Conservation (phyloP, 2,329 filamentous ascomycete genomes). For the Scleromitrula shiraiana region DNA sequence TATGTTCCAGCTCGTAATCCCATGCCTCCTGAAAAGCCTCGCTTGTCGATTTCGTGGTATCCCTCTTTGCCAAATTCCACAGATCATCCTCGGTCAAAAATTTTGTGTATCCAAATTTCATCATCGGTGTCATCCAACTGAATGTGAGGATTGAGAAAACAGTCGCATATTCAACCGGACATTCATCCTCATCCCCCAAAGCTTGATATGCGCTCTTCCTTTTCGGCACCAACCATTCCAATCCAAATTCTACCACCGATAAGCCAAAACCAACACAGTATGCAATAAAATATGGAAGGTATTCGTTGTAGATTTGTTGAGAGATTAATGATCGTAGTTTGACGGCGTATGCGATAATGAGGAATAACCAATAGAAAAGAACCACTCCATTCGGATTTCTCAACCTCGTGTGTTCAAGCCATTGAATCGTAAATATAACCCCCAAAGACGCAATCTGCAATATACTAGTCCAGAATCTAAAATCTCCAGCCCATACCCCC, state of each 20-base stretch:
- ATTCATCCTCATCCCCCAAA: slow-evolving; percentile 60
- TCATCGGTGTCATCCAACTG: slow-evolving; percentile 97
- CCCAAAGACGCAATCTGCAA: slow-evolving; percentile 51
- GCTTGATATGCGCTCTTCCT: slow-evolving; percentile 61
- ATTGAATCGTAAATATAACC: slow-evolving; percentile 60
- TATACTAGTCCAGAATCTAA: slow-evolving; percentile 64
- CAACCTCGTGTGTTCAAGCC: slow-evolving; percentile 61
- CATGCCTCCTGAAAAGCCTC: slow-evolving; percentile 65
- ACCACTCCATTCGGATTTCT: slow-evolving; percentile 63
- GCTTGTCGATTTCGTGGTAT: slow-evolving; percentile 70
- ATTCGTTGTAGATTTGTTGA: slow-evolving; percentile 46
- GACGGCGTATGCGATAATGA: slow-evolving; percentile 54
- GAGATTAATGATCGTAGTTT: slow-evolving; percentile 62
- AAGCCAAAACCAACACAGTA: slow-evolving; percentile 53
- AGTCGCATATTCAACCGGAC: slow-evolving; percentile 75
- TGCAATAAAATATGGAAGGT: slow-evolving; percentile 55
- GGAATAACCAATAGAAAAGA: slow-evolving; percentile 66
- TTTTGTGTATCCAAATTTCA: slow-evolving; percentile 87
- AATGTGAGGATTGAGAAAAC: slow-evolving; percentile 92
- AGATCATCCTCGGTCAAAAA: slow-evolving; percentile 92
- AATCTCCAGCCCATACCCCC: slow-evolving; percentile 54
- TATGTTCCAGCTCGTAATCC: slow-evolving; percentile 63
- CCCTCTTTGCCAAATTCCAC: slow-evolving; percentile 78
- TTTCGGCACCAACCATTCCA: slow-evolving; percentile 65
- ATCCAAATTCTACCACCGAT: slow-evolving; percentile 50